phyloP scores from a whole-genome alignment of 2,329 filamentous ascomycete genomes.

The Colletotrichum liriopes region DNA sequence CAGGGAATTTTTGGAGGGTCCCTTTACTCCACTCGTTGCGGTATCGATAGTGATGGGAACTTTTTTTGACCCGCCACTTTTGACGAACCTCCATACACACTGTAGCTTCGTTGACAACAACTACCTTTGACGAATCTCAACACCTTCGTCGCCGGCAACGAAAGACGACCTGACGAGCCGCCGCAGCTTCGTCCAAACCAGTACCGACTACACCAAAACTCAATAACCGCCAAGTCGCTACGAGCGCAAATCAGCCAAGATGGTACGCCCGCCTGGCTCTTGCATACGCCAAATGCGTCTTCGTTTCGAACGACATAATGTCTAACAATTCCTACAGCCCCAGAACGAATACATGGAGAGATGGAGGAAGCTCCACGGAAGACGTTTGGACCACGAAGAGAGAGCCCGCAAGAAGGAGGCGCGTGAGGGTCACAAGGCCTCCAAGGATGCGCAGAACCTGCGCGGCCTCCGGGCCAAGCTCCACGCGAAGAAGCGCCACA shows the following conservation, averaged over 20 bases:
- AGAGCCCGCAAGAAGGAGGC: constrained; percentile 88
- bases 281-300: neutral
- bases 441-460: constrained; percentile 92
- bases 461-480: constrained; percentile 93
- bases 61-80: constrained; percentile 42
- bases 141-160: neutral
- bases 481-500: constrained; percentile 92
- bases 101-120: neutral
- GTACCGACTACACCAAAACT: neutral
- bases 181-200: neutral
- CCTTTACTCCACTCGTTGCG: neutral
- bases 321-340: constrained; percentile 61
- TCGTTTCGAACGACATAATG: neutral
- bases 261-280: constrained; percentile 16
- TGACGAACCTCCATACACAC: neutral
- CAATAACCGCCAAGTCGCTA: constrained; percentile 21
- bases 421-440: constrained; percentile 90
- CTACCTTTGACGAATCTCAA: constrained; percentile 3
- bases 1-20: constrained; percentile 21
- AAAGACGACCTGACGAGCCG: neutral
- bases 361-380: constrained; percentile 72
- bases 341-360: constrained; percentile 79
- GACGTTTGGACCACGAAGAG: constrained; percentile 84
- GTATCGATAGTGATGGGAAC: constrained; percentile 36
- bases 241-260: constrained; percentile 33